A percentile compares a stretch with the other conserved stretches of the same genome.
Conservation (phyloP, 371 early-diverging fungal species). For the Globomyces sp. region DNA sequence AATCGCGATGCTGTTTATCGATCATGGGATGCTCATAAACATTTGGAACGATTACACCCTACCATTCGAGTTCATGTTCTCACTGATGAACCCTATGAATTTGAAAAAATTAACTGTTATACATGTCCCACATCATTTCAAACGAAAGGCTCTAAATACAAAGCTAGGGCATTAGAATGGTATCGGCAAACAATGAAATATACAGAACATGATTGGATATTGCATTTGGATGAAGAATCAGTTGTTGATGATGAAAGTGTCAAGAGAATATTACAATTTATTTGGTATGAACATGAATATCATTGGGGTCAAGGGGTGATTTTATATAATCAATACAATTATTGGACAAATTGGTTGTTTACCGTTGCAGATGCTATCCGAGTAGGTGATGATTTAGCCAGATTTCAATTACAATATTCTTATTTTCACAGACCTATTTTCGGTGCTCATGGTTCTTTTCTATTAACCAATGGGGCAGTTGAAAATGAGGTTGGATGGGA, state of each 20-base stretch:
- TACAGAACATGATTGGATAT: conserved; percentile 28
- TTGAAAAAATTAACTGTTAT: conserved; percentile 30
- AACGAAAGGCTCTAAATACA: conserved; percentile 19
- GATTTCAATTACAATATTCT: conserved; percentile 28
- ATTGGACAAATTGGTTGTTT: conserved; percentile 29
- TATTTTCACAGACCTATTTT: conserved; percentile 27
- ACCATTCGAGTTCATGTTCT: conserved; percentile 25
- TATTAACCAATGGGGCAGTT: conserved; percentile 24
- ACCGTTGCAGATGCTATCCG: conserved; percentile 33
- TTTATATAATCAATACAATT: conserved; percentile 29
- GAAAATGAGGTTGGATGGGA: conserved; percentile 31
- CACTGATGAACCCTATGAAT: conserved; percentile 27
- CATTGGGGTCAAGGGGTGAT: conserved; percentile 26
- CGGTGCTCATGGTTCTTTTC: conserved; percentile 29
- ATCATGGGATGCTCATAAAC: conserved; percentile 15
- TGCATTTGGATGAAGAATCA: conserved; percentile 30
- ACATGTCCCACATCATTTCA: conserved; percentile 23
- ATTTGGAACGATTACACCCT: conserved; percentile 24
- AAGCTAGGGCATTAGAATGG: conserved; percentile 30
- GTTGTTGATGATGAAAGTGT: conserved; percentile 26
- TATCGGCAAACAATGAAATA: conserved; percentile 23
- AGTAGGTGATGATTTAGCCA: conserved; percentile 28
- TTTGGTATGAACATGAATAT: conserved; percentile 24
- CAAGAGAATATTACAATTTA: conserved; percentile 19
- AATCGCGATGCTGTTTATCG: conserved; percentile 23